phyloP scores from a whole-genome alignment of 352 stramenopile species.

The Pythium scleroteichum region DNA sequence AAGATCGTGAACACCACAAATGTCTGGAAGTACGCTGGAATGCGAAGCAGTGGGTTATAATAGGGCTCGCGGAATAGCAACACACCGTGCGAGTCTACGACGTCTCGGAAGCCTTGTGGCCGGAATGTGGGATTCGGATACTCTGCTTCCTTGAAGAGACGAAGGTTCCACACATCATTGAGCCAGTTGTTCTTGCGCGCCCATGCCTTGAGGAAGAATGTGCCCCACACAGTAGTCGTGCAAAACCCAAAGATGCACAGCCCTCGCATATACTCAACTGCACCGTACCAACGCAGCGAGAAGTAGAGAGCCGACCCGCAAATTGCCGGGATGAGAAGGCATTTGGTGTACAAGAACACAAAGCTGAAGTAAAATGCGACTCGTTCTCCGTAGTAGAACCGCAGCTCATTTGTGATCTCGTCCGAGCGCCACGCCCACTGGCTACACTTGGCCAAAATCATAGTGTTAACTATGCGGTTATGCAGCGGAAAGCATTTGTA shows the following conservation, averaged over 20 bases:
- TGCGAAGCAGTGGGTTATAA: conserved; percentile 77
- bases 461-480: conserved; percentile 73
- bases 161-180: conserved; percentile 82
- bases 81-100: conserved; percentile 69
- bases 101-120: conserved; percentile 71
- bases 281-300: conserved; percentile 63
- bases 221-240: conserved; percentile 74
- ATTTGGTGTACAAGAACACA: conserved; percentile 85
- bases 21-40: conserved; percentile 80
- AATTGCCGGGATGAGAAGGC: conserved; percentile 61
- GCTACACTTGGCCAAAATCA: conserved; percentile 67
- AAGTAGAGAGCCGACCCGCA: conserved; percentile 65
- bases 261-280: conserved; percentile 77
- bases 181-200: conserved; percentile 76
- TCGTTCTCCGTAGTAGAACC: conserved; percentile 82
- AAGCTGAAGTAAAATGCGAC: conserved; percentile 89
- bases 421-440: conserved; percentile 78
- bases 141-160: conserved; percentile 85
- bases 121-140: conserved; percentile 82
- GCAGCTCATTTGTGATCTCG: conserved; percentile 84
- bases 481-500: conserved; percentile 82
- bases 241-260: conserved; percentile 82
- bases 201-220: conserved; percentile 78
- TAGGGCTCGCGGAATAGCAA: conserved; percentile 82
- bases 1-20: conserved; percentile 81